Evolutionary conservation across 2,329 filamentous ascomycete genomes (phyloP).

Genomic region (Verticillium klebahnii): DNA sequence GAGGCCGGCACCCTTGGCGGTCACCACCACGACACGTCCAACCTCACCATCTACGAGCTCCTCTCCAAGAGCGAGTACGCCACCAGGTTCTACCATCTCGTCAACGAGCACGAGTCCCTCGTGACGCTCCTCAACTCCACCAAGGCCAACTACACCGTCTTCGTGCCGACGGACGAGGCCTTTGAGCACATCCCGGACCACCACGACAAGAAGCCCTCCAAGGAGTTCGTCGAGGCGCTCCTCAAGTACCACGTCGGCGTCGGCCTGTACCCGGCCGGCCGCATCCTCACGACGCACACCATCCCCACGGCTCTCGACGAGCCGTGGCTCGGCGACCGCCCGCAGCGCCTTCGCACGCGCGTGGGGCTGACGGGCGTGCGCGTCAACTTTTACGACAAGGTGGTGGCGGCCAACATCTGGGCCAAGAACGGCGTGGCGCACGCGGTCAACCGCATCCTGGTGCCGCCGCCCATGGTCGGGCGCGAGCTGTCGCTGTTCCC

Average conservation of each 20-base stretch:
- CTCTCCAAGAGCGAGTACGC: conserved; percentile 74
- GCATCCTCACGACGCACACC: conserved; percentile 67
- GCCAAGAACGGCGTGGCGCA: conserved; percentile 80
- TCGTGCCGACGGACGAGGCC: conserved; percentile 72
- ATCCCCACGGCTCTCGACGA: conserved; percentile 64
- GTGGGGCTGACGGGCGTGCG: conserved; percentile 58
- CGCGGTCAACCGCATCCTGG: conserved; percentile 66
- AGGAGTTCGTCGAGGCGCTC: conserved; percentile 65
- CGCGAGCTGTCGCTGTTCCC: conserved; percentile 60
- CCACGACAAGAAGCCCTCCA: conserved; percentile 53
- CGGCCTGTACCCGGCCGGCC: conserved; percentile 60
- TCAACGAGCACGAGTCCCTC: conserved; percentile 68
- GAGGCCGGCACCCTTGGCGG: background rate
- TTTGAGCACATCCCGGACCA: conserved; percentile 58
- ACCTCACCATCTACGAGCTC: conserved; percentile 74
- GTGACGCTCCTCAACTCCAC: conserved; percentile 72
- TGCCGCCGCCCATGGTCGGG: conserved; percentile 65
- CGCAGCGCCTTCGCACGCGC: conserved; percentile 69
- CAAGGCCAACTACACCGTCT: conserved; percentile 70
- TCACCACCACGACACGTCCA: conserved; percentile 36
- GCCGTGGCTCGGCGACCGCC: conserved; percentile 54
- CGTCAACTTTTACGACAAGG: conserved; percentile 72
- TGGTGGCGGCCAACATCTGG: conserved; percentile 66
- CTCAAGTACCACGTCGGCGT: conserved; percentile 72
- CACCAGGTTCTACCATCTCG: conserved; percentile 69